A percentile compares a stretch with the other conserved stretches of the same genome.
Evolutionary conservation across 2,329 filamentous ascomycete species (phyloP).

Genomic region (Esteya vermicola): DNA sequence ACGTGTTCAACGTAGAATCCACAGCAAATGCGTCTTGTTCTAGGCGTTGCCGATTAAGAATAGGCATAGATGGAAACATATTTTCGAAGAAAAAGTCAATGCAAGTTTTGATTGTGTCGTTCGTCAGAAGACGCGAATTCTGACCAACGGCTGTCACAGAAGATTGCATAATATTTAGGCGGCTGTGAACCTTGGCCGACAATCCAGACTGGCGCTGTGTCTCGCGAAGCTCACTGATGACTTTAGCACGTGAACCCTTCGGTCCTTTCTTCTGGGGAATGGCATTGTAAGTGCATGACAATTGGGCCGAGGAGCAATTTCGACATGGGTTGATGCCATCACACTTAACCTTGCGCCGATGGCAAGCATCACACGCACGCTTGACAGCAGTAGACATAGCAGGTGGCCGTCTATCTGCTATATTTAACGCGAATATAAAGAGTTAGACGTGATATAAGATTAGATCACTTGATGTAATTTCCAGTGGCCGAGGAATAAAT

Average conservation of each 20-base stretch:
- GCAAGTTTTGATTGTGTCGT: constrained; percentile 50
- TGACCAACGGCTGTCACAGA: constrained; percentile 30
- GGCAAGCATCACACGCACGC: constrained; percentile 58
- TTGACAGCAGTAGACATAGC: constrained; percentile 39
- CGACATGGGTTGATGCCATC: constrained; percentile 57
- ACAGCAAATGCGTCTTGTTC: constrained; percentile 45
- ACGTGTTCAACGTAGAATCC: constrained; percentile 47
- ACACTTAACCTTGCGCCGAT: constrained; percentile 62
- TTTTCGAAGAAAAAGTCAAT: constrained; percentile 55
- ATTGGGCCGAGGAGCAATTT: constrained; percentile 52
- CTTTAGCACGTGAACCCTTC: constrained; percentile 60
- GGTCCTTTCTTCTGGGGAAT: constrained; percentile 66
- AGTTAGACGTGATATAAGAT: too few species aligned
- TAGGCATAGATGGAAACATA: constrained; percentile 49
- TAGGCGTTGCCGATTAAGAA: constrained; percentile 42
- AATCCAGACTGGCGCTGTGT: constrained; percentile 53
- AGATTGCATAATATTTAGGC: constrained; percentile 37
- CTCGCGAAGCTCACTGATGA: constrained; percentile 59
- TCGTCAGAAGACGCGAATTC: constrained; percentile 45
- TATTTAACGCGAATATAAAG: too few species aligned
- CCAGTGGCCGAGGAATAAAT: too few species aligned
- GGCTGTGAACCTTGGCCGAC: constrained; percentile 45
- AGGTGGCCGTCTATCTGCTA: too few species aligned
- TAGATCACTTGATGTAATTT: too few species aligned
- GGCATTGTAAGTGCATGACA: constrained; percentile 60